A percentile compares a stretch with the other conserved stretches of the same genome.
Evolutionary conservation across 176 grass and related monocot genomes (phyloP).

Genomic region (Themeda triandra): DNA sequence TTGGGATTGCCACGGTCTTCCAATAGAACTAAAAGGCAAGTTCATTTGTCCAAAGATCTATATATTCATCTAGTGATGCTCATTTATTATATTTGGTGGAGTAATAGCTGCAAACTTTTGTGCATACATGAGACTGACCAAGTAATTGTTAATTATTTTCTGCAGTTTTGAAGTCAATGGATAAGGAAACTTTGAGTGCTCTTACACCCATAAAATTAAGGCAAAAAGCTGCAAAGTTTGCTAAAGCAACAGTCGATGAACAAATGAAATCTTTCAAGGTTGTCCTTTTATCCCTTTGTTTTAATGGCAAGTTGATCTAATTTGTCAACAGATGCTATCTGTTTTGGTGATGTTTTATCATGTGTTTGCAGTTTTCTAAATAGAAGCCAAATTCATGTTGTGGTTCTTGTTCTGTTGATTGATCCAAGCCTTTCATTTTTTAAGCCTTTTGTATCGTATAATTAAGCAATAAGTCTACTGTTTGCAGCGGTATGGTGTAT

Average conservation of each 20-base stretch:
- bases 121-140: neutral
- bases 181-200: conserved; percentile 73
- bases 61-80: neutral
- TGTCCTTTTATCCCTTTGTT: conserved; percentile 20
- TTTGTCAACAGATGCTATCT: neutral
- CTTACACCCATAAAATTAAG: conserved; percentile 87
- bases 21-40: conserved; percentile 98
- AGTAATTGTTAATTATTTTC: conserved; percentile 28
- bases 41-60: conserved; percentile 18
- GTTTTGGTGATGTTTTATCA: conserved; percentile 4
- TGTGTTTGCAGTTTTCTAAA: neutral
- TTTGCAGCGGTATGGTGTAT: conserved; percentile 78
- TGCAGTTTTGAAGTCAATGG: conserved; percentile 91
- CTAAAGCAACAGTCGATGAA: conserved; percentile 79
- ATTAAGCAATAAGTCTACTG: conserved; percentile 15
- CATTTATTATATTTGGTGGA: neutral
- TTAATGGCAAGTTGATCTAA: neutral
- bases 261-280: conserved; percentile 99
- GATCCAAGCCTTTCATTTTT: neutral
- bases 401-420: conserved; percentile 5
- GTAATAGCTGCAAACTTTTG: neutral
- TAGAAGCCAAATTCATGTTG: neutral
- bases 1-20: conserved; percentile 98
- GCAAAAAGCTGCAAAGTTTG: conserved; percentile 98
- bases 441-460: neutral